These are phyloP conservation scores for Endocarpon pusillum DNA, from an alignment of 495 filamentous ascomycete species.

Conservation along the genomic window DNA sequence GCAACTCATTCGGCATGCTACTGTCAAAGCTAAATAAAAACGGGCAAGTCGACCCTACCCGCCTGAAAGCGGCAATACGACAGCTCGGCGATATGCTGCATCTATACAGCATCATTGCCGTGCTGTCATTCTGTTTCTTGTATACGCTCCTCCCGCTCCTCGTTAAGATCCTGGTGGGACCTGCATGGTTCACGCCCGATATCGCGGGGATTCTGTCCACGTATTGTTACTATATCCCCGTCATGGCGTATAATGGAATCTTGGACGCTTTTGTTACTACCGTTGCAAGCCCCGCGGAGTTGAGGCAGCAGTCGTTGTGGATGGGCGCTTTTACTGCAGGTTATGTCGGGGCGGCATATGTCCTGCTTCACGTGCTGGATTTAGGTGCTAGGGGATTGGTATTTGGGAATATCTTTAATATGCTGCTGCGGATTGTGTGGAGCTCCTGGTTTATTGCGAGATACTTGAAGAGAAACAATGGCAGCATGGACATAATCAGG, in stretches of 20 bases:
- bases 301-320: conserved; percentile 59
- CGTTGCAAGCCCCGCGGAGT: conserved; percentile 50
- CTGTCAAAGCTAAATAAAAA: conserved; percentile 17
- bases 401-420: conserved; percentile 69
- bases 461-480: conserved; percentile 41
- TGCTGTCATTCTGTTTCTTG: conserved; percentile 47
- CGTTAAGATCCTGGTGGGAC: conserved; percentile 55
- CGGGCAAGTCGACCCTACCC: conserved; percentile 5
- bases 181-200: conserved; percentile 45
- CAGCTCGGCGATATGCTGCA: conserved; percentile 22
- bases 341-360: conserved; percentile 53
- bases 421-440: conserved; percentile 69
- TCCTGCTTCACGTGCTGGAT: conserved; percentile 45
- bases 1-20: conserved; percentile 70
- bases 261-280: conserved; percentile 83
- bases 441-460: conserved; percentile 49
- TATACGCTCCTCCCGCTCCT: conserved; percentile 55
- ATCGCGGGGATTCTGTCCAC: conserved; percentile 52
- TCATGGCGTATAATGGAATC: conserved; percentile 82
- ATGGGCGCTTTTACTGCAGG: conserved; percentile 62
- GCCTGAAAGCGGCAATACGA: conserved; percentile 15
- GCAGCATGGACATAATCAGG: too few relatives aligned
- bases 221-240: conserved; percentile 85
- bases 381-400: conserved; percentile 69
- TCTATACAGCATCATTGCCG: conserved; percentile 39